Base-by-base conservation (phyloP, 2,329 filamentous ascomycete genomes). In the Exophiala alcalophila region DNA sequence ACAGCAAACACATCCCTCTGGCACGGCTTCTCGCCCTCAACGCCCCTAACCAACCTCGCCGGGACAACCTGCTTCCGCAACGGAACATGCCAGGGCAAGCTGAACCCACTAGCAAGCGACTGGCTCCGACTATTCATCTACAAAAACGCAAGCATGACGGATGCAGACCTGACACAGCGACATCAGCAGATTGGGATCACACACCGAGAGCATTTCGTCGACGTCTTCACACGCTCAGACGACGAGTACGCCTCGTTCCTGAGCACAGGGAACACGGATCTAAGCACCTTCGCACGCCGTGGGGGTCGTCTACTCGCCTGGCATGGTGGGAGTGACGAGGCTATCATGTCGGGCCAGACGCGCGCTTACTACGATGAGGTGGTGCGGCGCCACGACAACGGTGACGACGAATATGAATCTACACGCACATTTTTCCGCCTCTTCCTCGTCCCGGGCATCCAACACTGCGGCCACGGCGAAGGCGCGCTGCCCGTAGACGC, bases 81-180 rank as follows among this genome's bases (percentile, higher is more conserved):
- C 20, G 24, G 24, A 10, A 30, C 15, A 18, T 75, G 79, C 51
- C 12, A 21, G 1, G 15, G 23, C 5, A 12, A 19, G 5, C 40
- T 33, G 7, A 31, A 16, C 11, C 7, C 19, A 9, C 11, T 32
- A n/a, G 5, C 34, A 15, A 8, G n/a, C 1, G 33, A 37, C 25
- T 44, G 63, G 80, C 1, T 72, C 35, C 69, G 2, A 48, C 61
- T 10, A 77, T 78, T 64, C 62, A 72, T 26, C 9, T 30, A 40
- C 26, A 40, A 40, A 19, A 20, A 44, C 62, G 3, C 53, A 63
- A 0, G 75, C 75, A 16, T 75, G 72, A 40, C 80, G 79, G 59
- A 59, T 80, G 4, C 80, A 59, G 76, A 74, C 36, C 74, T 79
- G 58, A 71, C 69, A 1, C 76, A 79, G 56, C 70, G 26, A 58